phyloP scores from a whole-genome alignment of 2,329 filamentous ascomycete species.

The Epichloe brachyelytri region DNA sequence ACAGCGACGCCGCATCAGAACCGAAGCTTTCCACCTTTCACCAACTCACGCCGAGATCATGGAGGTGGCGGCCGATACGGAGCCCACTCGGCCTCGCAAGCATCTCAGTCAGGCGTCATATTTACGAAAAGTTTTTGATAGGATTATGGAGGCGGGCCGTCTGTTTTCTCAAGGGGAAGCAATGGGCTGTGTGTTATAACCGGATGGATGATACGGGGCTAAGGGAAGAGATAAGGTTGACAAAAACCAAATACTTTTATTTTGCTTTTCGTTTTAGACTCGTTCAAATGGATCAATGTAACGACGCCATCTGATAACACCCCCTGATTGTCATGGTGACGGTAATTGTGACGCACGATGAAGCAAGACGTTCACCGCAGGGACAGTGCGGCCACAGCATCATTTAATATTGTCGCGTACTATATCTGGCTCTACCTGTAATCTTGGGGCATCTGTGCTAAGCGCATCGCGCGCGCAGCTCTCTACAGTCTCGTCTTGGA shows the following conservation, averaged over 20 bases:
- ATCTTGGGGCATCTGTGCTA: neutral
- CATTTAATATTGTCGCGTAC: neutral
- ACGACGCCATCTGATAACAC: neutral
- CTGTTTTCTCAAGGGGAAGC: conserved; percentile 34
- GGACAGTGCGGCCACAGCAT: neutral
- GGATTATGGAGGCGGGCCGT: conserved; percentile 39
- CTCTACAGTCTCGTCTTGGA: neutral
- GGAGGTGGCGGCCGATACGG: conserved; percentile 31
- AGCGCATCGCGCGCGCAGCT: neutral
- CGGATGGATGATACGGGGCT: conserved; percentile 35
- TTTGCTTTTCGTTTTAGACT: conserved; percentile 25
- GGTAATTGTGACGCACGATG: neutral
- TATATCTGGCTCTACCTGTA: neutral
- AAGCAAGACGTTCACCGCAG: neutral
- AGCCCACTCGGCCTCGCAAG: conserved; percentile 31
- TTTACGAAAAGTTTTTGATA: conserved; percentile 45
- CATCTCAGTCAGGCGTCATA: conserved; percentile 39
- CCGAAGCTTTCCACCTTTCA: conserved; percentile 20
- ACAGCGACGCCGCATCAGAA: conserved; percentile 19
- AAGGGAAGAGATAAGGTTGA: conserved; percentile 42
- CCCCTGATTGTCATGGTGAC: neutral
- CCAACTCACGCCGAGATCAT: conserved; percentile 28
- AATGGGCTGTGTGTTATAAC: conserved; percentile 37
- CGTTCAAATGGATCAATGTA: conserved; percentile 10
- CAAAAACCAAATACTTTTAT: conserved; percentile 40